Evolutionary conservation across 768 basidiomycete genomes (phyloP), one percentile per base, ranked within the genome.

Genomic region (Exsudoporus frostii): DNA sequence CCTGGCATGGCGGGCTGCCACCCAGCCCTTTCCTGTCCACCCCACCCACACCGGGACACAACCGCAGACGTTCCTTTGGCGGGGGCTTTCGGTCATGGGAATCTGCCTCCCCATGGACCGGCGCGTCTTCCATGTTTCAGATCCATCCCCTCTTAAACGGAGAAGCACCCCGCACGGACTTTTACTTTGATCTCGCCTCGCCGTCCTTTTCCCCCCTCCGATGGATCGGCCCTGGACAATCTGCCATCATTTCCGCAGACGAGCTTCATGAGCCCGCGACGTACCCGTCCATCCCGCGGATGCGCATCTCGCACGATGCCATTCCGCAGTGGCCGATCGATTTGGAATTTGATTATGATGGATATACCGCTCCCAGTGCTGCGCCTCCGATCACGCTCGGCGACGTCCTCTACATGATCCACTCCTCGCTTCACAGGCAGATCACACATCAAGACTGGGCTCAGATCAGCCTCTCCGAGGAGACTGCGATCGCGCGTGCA

Each of bases 321-420:
- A 73, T 85, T 45, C 80, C 82, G 0, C 60, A 77, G n/a, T 88
- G 85, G 85, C 79, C 83, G 14, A 74, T 87, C 48, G 76, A 79
- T 52, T 65, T 88, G 45, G 70, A 75, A 41, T 75, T 72, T 58
- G 68, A 71, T 11, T 54, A 65, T 33, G 62, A 66, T 55, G 69
- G 30, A 40, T 68, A 63, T 46, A 32, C 65, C 52, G 34, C 7
- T 17, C 30, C 64, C 57, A 52, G 65, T 44, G 34, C 51, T 3
- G 50, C 61, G 20, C 74, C 74, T 2, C 76, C 78, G 3, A 81
- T 88, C 60, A 78, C 76, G 3, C 68, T 87, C 4, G 74, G 76
- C n/a, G 85, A 86, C 57, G 74, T 88, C 19, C 71, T 87, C 43
- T 67, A 73, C 50, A 74, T 74, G 43, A 71, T 86, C 39, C 77